These are phyloP conservation scores for Penicillium corylophilum DNA, from an alignment of 2,329 filamentous ascomycete genomes.

Conservation along the genomic window DNA sequence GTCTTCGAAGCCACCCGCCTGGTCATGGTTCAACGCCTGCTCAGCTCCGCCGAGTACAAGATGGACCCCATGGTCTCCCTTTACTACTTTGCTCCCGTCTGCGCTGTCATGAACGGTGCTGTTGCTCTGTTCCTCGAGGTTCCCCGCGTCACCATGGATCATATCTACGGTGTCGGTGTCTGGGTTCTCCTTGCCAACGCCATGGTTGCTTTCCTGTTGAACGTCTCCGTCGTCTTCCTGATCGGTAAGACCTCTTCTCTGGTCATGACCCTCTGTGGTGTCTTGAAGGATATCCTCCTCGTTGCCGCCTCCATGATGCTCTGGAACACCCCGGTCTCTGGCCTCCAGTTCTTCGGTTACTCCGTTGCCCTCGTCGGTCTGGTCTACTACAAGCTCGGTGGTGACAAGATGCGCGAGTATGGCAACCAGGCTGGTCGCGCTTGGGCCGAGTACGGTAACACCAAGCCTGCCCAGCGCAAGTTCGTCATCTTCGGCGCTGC, in stretches of 20 bases:
- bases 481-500: conserved; percentile 66
- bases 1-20: conserved; percentile 77
- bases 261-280: conserved; percentile 80
- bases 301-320: conserved; percentile 74
- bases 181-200: conserved; percentile 70
- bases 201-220: conserved; percentile 74
- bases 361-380: conserved; percentile 66
- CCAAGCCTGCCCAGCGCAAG: conserved; percentile 75
- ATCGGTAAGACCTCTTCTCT: conserved; percentile 86
- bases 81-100: conserved; percentile 87
- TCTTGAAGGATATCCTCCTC: conserved; percentile 84
- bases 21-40: conserved; percentile 80
- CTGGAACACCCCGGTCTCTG: conserved; percentile 70
- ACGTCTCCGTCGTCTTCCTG: conserved; percentile 81
- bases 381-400: conserved; percentile 68
- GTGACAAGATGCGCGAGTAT: conserved; percentile 80
- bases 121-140: conserved; percentile 70
- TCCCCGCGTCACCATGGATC: conserved; percentile 62
- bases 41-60: conserved; percentile 75
- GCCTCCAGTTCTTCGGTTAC: conserved; percentile 76
- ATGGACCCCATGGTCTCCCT: conserved; percentile 87
- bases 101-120: conserved; percentile 74
- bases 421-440: conserved; percentile 68
- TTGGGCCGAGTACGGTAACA: conserved; percentile 83
- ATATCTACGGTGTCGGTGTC: conserved; percentile 66